Evolutionary conservation across 805 yeast genomes (phyloP), one percentile per base, ranked within the genome.

Genomic region (Ogataea nitratoaversa): DNA sequence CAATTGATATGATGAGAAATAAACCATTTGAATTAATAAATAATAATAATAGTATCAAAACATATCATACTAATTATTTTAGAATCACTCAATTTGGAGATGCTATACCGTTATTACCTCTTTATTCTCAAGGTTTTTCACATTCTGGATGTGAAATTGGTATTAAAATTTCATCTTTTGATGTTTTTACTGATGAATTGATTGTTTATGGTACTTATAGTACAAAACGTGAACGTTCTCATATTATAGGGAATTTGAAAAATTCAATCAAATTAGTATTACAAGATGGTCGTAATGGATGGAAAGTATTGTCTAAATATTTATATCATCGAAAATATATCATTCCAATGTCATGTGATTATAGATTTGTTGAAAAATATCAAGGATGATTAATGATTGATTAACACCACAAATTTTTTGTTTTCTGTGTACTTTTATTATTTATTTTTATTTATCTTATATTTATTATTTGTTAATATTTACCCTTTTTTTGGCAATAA

Each of bases 41-140:
- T n/a, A n/a, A n/a, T n/a, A n/a, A n/a, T n/a, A 32, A 1, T 29
- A 30, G 5, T 22, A 35, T 2, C 4, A 30, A 14, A 4, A 14
- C 8, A 27, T 47, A 12, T 41, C 48, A 2, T 32, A 44, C 6
- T 29, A 18, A 11, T 0, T 76, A 65, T 44, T 67, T 74, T 30
- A 66, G 89, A 53, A 76, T 82, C 7, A 70, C 69, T 11, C 84
- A 81, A 50, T 54, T 62, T 14, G 66, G 67, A 19, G 90, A 83
- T 49, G 52, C 72, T 19, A 78, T 83, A 18, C 82, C 87, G 0
- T 53, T 61, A 41, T 58, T 81, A 19, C 90, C 89, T 4, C 80
- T 83, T 8, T 62, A 70, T 2, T 64, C 63, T 19, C 47, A 65
- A 36, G 51, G 53, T 1, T 61, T 47, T 41, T 43, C 41, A 2